Base-by-base conservation (phyloP, 2,329 filamentous ascomycete species). In the Coniochaeta pulveracea region DNA sequence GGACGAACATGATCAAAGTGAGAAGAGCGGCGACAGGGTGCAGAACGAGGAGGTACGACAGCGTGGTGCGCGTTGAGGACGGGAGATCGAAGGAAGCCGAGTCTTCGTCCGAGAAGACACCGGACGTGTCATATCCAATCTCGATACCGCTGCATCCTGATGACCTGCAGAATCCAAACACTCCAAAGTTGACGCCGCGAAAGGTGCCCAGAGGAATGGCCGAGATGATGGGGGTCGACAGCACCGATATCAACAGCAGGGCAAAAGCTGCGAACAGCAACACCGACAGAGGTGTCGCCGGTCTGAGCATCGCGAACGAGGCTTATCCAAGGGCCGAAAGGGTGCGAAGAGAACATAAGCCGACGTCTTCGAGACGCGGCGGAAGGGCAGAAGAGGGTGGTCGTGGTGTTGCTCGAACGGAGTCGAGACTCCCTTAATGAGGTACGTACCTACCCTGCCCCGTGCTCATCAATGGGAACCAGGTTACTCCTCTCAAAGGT, bases 221-320 rank as follows among this genome's bases (percentile, higher is more conserved):
- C 50, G 81, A 77, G 52, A 96, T 80, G 45, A 98, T 76, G 12
- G 91, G 91, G 0, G 85, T 88, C 2, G 89, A 94, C n/a, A 98
- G 63, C 24, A 88, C 84, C 29, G 86, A 84, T 24, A 98, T 67
- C 29, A 96, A 66, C 34, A 96, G 69, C 40, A 96, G 66, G 41
- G 69, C 80, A 57, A 98, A 95, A 43, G 89, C 86, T 49, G 73
- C 69, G 41, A 93, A 72, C 50, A 96, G 80, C 54, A 96, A 64
- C 45, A 94, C 65, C 46, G 88, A 79, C 53, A 98, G 66, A 45
- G 91, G 89, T 39, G 91, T 96, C 40, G 91, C 89, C 41, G 91
- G 88, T 51, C 88, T 84, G 56, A 96, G 66, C 76, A 93, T 85
- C 63, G 62, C 76, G 63, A 51, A 47, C 44, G n/a, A n/a, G n/a